Base-by-base conservation (phyloP, 2,329 filamentous ascomycete species). In the Tolypocladium capitatum region DNA sequence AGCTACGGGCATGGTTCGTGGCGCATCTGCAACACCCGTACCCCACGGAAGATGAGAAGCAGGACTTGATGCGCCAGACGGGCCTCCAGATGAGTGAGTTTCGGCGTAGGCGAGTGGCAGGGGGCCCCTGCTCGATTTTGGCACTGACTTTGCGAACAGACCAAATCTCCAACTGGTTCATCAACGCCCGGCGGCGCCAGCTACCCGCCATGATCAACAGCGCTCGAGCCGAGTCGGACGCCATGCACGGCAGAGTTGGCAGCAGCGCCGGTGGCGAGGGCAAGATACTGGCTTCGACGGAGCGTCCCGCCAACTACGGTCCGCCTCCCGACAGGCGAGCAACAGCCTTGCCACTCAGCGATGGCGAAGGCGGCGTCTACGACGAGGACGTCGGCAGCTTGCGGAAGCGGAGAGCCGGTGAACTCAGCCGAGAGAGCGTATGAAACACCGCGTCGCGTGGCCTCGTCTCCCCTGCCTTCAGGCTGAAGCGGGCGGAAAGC, bases 11-110 rank as follows among this genome's bases (percentile, higher is more conserved):
- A 0, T 95, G 89, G 89, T 90, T 94, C 54, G 67, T 81, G 46
- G 73, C 74, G n/a, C 84, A 92, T 63, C 65, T 89, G 8, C 73
- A 81, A 51, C 87, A 92, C 59, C 87, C 88, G 0, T 94, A 94
- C 61, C 88, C 88, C 1, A 89, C 81, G 5, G 86, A 94, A 63
- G 86, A 94, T 52, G 84, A 94, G 67, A 94, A 94, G 65, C 80
- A 90, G 60, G 78, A 85, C 50, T 73, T 94, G 43, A 87, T 89
- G 74, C 75, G 76, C 43, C 72, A 80, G 58, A 94, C 88, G 1
- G 81, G 81, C 1, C 70, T 95, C 28, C 83, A 86, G 47, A 83
- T 94, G 69, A 90, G 84, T 79, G 73, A 70, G 80, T 77, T 60
- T 55, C 43, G 49, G 8, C 48, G 6, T 49, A 40, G 36, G 13